Percentiles rank a stretch among this genome's conserved stretches.
Conservation (phyloP, 2,329 filamentous ascomycete species). For the Mycocentrospora acerina region DNA sequence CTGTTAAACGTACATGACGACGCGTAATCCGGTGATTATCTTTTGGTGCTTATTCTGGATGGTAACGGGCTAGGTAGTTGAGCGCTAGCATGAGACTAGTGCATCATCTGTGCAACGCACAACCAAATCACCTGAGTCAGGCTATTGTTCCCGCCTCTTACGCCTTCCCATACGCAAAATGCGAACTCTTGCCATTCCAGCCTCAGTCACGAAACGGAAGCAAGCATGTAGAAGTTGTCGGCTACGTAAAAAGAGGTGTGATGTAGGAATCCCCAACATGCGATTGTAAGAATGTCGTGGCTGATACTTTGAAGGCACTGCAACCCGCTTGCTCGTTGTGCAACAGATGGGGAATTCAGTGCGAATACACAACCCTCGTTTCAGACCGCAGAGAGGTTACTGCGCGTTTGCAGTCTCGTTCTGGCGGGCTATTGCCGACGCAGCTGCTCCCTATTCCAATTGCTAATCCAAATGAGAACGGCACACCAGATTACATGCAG, state of each 20-base stretch:
- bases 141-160: no score
- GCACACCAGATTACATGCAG: neutral
- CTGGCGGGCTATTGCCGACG: no score
- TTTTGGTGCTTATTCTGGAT: no score
- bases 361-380: conserved; percentile 19
- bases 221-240: conserved; percentile 35
- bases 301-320: conserved; percentile 19
- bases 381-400: neutral
- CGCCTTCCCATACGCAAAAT: no score
- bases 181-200: conserved; percentile 18
- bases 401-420: no score
- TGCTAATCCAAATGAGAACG: neutral
- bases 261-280: conserved; percentile 16
- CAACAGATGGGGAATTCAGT: conserved; percentile 24
- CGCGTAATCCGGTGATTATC: no score
- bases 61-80: no score
- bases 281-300: conserved; percentile 2
- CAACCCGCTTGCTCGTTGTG: conserved; percentile 27
- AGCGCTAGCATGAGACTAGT: no score
- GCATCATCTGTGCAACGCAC: no score
- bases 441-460: neutral
- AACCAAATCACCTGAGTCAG: no score
- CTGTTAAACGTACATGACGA: no score
- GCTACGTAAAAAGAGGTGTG: conserved; percentile 38
- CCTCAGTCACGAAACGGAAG: conserved; percentile 34